Evolutionary conservation across 768 basidiomycete species (phyloP), one percentile per base, ranked within the genome.

Genomic region (Xerocomus potaroensis): DNA sequence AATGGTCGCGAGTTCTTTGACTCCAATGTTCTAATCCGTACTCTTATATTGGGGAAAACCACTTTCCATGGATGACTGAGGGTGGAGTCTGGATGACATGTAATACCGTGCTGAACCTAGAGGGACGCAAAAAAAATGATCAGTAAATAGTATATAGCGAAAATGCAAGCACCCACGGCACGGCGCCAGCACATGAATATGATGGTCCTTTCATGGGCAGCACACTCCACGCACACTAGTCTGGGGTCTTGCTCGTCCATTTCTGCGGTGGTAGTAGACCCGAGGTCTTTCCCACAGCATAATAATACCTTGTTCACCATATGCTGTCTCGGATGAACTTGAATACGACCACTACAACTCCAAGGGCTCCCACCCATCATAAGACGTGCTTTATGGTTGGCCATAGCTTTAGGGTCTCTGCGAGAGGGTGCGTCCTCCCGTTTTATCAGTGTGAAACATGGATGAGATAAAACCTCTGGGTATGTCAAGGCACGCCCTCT

Each of bases 401-500:
- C 59, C 5, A 64, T 51, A 8, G 36, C 23, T 41, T 37, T 11
- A 12, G 62, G 61, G 35, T 64, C 54, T 39, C 42, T 62, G n/a
- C 43, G 18, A 34, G 50, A 43, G 14, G 46, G 37, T 22, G 48
- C 48, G 2, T 36, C 51, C 16, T 37, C 43, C 6, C 22, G 40
- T 41, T 41, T 33, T n/a, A 51, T 11, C 21, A 33, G 30, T 6
- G 52, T 55, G 32, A 65, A 65, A 51, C 62, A 63, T 4, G 60
- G 61, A 45, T 63, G 62, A 31, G 50, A 63, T 39, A 63, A 46
- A 38, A 63, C 54, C 19, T 63, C 62, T 8, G 60, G 63, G 43
- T 63, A 63, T 1, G 45, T 9, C 41, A 63, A 35, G 8, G 50
- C 26, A 29, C 45, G 53, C 26, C 43, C 52, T 48, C 48, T 43